Evolutionary conservation across 2,329 filamentous ascomycete species (phyloP), one percentile per base, ranked within the genome.

Genomic region (Cryoendolithus antarcticus): DNA sequence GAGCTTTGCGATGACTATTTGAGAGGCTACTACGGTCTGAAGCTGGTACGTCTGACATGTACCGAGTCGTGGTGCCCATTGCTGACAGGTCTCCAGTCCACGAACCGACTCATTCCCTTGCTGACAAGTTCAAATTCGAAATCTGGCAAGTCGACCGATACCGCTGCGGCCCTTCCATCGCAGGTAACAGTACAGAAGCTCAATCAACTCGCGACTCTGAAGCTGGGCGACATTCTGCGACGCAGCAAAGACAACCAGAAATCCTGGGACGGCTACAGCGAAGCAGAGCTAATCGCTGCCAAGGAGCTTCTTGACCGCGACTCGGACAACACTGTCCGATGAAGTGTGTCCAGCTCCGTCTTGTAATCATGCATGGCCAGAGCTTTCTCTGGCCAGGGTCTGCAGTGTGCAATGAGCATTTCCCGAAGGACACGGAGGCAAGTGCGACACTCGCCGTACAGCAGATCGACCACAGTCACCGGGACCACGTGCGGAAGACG

Each of bases 1-100:
- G 91, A 98, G 64, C 73, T 98, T 38, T 96, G 91, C 55, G 84
- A 95, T 51, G 79, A 86, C 57, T 96, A 95, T 58, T 62, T 96
- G 45, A 77, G 91, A 44, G 91, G 88, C 1, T 93, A 86, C 59
- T 96, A 94, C 61, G 91, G 91, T 5, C 66, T 98, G 43, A 91
- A 89, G 59, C 60, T 88, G 61, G 51, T 53, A 40, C 24, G 24
- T 27, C 24, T 27, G 24, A 27, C 24, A 27, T 27, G 24, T 27
- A 27, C 24, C 24, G 24, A 31, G 47, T 44, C 9, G 2, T 12
- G 11, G 19, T n/a, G 35, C 80, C 86, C 62, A 53, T 73, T 33
- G 10, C 39, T 41, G 37, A 42, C 27, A 30, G 9, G 35, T 49
- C 15, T 42, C 37, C 24, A 55, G 44, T 48, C 47, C 10, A 51